phyloP scores from a whole-genome alignment of 805 yeast genomes.

The Pichia eremophila region DNA sequence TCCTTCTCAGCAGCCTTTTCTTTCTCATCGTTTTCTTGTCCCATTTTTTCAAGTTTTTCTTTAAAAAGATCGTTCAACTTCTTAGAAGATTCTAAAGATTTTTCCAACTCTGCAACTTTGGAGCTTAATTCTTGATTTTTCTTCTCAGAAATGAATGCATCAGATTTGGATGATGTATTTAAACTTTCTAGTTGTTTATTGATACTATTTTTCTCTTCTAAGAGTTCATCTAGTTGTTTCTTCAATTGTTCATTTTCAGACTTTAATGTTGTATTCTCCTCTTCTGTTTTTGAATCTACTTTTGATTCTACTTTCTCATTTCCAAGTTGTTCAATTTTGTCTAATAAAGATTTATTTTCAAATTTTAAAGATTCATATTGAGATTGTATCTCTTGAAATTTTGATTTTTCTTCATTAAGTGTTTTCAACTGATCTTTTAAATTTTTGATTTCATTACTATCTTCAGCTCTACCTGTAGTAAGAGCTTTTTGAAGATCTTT shows the following conservation, averaged over 20 bases:
- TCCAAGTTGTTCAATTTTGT: constrained; percentile 2
- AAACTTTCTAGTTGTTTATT: not conserved
- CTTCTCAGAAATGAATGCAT: not conserved
- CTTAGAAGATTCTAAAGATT: constrained; percentile 17
- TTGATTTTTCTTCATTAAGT: not conserved
- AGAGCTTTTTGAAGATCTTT: constrained; percentile 9
- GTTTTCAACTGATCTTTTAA: constrained; percentile 2
- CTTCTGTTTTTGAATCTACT: not conserved
- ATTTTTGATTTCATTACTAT: constrained; percentile 9
- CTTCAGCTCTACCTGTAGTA: constrained; percentile 25
- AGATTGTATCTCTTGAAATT: not conserved
- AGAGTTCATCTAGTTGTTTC: not conserved
- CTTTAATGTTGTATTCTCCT: not conserved
- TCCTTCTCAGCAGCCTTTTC: not conserved
- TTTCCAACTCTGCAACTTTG: constrained; percentile 11
- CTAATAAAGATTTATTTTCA: constrained; percentile 6
- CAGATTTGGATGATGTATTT: not conserved
- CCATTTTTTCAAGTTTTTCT: constrained; percentile 17
- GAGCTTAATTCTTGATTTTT: not conserved
- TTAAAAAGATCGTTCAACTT: constrained; percentile 18
- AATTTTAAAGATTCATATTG: not conserved
- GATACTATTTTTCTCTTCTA: not conserved
- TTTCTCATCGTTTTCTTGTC: constrained; percentile 12
- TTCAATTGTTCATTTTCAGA: not conserved
- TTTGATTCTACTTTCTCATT: not conserved